Percentiles rank a stretch among this genome's conserved stretches.
These are phyloP conservation scores for Xylariaceae sp. DNA, from an alignment of 2,329 filamentous ascomycete species.

Conservation along the genomic window DNA sequence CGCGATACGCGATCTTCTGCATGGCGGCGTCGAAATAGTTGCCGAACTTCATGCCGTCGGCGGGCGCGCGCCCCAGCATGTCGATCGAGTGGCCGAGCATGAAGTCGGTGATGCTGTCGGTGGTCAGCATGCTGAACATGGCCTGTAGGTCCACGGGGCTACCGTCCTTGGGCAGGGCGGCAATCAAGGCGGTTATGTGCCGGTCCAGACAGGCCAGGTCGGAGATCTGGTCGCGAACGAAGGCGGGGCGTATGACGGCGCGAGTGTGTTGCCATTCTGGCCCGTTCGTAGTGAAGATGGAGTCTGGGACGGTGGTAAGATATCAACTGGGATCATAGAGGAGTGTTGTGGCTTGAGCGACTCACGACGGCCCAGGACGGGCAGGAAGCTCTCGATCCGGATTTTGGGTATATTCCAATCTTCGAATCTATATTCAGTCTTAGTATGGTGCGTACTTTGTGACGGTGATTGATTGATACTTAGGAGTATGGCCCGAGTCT, in stretches of 20 bases:
- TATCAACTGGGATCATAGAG: neutral
- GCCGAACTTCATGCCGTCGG: conserved; percentile 39
- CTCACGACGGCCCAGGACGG: conserved; percentile 40
- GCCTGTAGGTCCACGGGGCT: conserved; percentile 56
- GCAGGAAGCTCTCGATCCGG: conserved; percentile 32
- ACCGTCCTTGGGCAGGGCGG: conserved; percentile 53
- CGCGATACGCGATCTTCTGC: conserved; percentile 32
- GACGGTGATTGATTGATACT: too few relatives aligned
- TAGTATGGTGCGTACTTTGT: too few relatives aligned
- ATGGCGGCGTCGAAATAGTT: conserved; percentile 44
- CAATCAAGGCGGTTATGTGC: conserved; percentile 59
- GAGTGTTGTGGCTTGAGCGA: neutral
- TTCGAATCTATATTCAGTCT: conserved; percentile 33
- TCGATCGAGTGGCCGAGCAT: conserved; percentile 44
- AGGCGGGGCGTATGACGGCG: conserved; percentile 49
- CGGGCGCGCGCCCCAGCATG: conserved; percentile 31
- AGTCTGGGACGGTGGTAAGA: conserved; percentile 16
- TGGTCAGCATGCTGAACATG: conserved; percentile 61
- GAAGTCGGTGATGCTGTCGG: conserved; percentile 66
- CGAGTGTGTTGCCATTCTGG: conserved; percentile 48
- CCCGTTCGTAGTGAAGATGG: conserved; percentile 54
- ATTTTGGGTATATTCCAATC: conserved; percentile 44
- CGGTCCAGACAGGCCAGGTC: conserved; percentile 68
- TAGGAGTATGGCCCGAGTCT: too few relatives aligned
- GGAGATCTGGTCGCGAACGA: conserved; percentile 51